Conservation (phyloP, 192 early-diverging fungal species). For the Backusella circina region DNA sequence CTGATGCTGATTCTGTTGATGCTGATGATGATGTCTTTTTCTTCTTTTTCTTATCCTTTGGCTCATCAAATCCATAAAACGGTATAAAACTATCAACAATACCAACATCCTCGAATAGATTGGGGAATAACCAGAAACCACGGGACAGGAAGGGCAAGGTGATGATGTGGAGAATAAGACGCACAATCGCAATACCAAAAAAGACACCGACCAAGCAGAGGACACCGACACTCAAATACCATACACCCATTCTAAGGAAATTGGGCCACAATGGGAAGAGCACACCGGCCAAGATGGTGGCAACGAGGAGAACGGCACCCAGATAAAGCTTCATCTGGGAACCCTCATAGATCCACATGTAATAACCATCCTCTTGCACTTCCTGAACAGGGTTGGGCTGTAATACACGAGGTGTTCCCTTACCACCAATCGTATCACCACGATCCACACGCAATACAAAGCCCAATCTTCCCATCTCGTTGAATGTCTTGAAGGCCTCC, state of each 20-base stretch:
- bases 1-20: not conserved
- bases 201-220: conserved; percentile 86
- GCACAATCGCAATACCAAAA: conserved; percentile 83
- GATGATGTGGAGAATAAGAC: conserved; percentile 80
- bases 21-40: not conserved
- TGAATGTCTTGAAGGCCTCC: conserved; percentile 19
- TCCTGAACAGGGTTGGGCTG: conserved; percentile 20
- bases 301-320: conserved; percentile 74
- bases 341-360: conserved; percentile 91
- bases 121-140: conserved; percentile 96
- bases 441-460: conserved; percentile 35
- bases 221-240: conserved; percentile 83
- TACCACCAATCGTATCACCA: conserved; percentile 25
- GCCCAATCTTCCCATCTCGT: conserved; percentile 26
- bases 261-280: conserved; percentile 98
- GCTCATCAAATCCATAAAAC: conserved; percentile 81
- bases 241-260: conserved; percentile 75
- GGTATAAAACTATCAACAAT: conserved; percentile 93
- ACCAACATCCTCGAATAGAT: conserved; percentile 94
- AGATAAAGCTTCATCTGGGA: conserved; percentile 75
- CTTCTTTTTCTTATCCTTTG: conserved; percentile 17
- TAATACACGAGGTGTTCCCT: conserved; percentile 20
- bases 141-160: conserved; percentile 67
- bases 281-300: conserved; percentile 85
- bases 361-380: conserved; percentile 75